These are phyloP conservation scores for Fusarium miscanthi DNA, from an alignment of 2,329 filamentous ascomycete genomes.

Conservation along the genomic window DNA sequence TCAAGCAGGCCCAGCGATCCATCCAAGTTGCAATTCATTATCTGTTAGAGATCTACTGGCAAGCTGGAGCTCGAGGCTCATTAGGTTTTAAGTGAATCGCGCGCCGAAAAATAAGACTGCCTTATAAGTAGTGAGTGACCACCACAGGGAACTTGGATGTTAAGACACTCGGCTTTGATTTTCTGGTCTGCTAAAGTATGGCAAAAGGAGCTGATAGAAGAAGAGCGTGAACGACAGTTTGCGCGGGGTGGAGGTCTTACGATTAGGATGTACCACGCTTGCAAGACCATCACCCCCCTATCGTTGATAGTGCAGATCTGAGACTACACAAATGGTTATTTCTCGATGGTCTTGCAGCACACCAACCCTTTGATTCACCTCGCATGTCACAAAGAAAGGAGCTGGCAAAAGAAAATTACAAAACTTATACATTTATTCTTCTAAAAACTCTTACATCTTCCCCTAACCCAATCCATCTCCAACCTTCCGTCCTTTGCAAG, in stretches of 20 bases:
- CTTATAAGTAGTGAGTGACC: neutral
- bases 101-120: accelerated
- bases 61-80: neutral
- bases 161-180: accelerated
- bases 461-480: too few species aligned
- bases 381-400: too few species aligned
- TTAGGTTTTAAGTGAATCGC: neutral
- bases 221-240: accelerated
- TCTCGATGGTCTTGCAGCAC: neutral
- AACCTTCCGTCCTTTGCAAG: too few species aligned
- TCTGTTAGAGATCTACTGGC: too few species aligned
- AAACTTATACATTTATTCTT: too few species aligned
- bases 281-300: accelerated
- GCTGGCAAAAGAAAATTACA: too few species aligned
- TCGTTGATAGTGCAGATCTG: too few species aligned
- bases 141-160: neutral
- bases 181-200: accelerated
- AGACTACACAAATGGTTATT: accelerated
- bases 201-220: too few species aligned
- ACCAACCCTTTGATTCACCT: too few species aligned
- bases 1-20: neutral
- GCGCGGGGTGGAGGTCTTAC: accelerated
- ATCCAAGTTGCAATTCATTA: neutral
- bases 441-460: too few species aligned
- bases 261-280: accelerated